phyloP scores from a whole-genome alignment of 352 stramenopile genomes.

The Phytophthora tubulina region DNA sequence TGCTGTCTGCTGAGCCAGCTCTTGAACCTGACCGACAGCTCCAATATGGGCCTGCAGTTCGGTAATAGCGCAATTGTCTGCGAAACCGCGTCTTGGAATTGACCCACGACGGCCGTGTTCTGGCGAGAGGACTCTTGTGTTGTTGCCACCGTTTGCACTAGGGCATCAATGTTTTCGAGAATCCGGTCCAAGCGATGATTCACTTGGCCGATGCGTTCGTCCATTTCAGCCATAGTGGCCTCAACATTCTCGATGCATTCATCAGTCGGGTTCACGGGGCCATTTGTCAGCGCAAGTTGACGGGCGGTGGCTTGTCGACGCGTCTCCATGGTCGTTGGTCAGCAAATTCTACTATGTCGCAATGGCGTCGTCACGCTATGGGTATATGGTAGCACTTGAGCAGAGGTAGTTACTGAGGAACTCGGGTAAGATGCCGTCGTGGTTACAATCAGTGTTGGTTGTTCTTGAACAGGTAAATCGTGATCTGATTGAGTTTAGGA shows the following conservation, averaged over 20 bases:
- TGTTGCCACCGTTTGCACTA: slow-evolving; percentile 1
- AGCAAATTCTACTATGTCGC: slow-evolving; percentile 30
- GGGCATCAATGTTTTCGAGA: slow-evolving; percentile 11
- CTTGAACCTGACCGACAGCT: not conserved
- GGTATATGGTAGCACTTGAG: not conserved
- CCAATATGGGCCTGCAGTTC: not conserved
- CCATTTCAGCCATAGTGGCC: not conserved
- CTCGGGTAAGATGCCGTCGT: slow-evolving; percentile 21
- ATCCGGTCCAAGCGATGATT: slow-evolving; percentile 18
- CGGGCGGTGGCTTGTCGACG: not conserved
- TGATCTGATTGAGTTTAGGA: slow-evolving; percentile 18
- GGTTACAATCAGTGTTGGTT: slow-evolving; percentile 9
- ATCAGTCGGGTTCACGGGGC: not conserved
- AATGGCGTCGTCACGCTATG: slow-evolving; percentile 16
- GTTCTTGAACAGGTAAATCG: slow-evolving; percentile 24
- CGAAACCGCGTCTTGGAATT: not conserved
- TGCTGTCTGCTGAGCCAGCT: not conserved
- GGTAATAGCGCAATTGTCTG: slow-evolving; percentile 6
- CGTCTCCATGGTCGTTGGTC: slow-evolving; percentile 19
- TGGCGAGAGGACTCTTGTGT: not conserved
- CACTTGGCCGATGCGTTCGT: slow-evolving; percentile 8
- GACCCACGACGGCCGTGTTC: not conserved
- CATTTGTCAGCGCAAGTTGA: slow-evolving; percentile 1
- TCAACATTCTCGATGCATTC: not conserved
- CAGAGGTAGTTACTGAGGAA: slow-evolving; percentile 8